These are phyloP conservation scores for Septoria linicola DNA, from an alignment of 2,329 filamentous ascomycete genomes.

Conservation along the genomic window DNA sequence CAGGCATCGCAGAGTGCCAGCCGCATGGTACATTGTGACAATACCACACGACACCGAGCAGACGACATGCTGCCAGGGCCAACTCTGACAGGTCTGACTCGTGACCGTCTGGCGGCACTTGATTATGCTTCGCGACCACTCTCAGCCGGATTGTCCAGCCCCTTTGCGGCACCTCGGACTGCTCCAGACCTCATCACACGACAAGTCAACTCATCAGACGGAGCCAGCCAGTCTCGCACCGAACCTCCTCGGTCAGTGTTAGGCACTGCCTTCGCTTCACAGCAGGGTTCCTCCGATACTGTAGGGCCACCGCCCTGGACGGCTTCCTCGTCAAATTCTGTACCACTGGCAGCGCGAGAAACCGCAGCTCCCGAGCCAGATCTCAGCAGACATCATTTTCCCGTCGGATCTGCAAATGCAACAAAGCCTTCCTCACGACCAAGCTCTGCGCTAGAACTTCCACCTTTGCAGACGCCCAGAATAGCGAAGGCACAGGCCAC, in stretches of 20 bases:
- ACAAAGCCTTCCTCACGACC: constrained; percentile 4
- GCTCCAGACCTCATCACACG: no score
- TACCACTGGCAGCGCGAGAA: no score
- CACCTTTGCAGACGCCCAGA: constrained; percentile 10
- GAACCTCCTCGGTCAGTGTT: background rate
- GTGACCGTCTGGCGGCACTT: no score
- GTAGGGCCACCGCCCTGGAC: background rate
- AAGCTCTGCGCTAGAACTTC: constrained; percentile 18
- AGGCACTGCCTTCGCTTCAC: background rate
- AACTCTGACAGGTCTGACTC: no score
- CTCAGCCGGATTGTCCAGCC: no score
- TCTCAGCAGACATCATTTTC: background rate
- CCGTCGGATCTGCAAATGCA: background rate
- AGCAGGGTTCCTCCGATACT: background rate
- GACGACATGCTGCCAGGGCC: no score
- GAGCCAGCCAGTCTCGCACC: background rate
- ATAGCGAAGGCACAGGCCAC: background rate
- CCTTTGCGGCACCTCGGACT: no score
- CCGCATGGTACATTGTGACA: no score
- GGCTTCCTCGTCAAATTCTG: background rate
- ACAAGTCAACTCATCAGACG: no score
- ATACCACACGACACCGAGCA: background rate
- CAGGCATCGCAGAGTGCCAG: background rate
- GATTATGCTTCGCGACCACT: no score
- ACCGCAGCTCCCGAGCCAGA: no score